Conservation (phyloP, 371 early-diverging fungal species). For the Mortierella sp. region DNA sequence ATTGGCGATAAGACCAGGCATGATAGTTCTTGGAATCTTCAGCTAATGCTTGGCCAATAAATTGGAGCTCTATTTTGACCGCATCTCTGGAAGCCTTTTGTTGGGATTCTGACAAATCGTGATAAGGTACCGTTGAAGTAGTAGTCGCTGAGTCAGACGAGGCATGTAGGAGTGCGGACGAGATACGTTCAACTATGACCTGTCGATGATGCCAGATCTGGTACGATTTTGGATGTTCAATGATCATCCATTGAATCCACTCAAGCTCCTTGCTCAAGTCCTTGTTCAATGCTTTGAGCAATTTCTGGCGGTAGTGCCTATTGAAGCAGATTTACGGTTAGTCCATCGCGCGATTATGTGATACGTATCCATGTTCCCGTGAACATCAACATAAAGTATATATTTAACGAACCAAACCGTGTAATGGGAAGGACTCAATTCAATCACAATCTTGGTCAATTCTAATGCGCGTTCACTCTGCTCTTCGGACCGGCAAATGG, state of each 20-base stretch:
- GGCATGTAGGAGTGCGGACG: constrained; percentile 54
- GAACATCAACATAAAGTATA: too few relatives aligned
- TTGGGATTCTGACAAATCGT: constrained; percentile 19
- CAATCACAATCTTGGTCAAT: constrained; percentile 84
- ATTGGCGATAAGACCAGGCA: constrained; percentile 94
- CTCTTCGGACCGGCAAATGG: constrained; percentile 78
- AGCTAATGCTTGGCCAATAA: constrained; percentile 76
- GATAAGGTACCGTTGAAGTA: constrained; percentile 17
- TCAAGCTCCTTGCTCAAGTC: constrained; percentile 81
- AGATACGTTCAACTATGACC: constrained; percentile 75
- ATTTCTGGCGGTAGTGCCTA: constrained; percentile 90
- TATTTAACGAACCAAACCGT: constrained; percentile 91
- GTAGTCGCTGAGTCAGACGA: not conserved
- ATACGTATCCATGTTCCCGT: not conserved
- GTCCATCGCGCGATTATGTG: not conserved
- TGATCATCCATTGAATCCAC: constrained; percentile 78
- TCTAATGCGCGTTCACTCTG: constrained; percentile 82
- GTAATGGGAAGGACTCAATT: constrained; percentile 93
- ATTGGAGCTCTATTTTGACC: constrained; percentile 69
- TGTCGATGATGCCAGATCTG: constrained; percentile 96
- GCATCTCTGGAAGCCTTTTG: constrained; percentile 11
- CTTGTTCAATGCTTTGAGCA: constrained; percentile 72
- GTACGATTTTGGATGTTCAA: constrained; percentile 90
- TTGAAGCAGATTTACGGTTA: not conserved
- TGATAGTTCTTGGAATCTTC: constrained; percentile 98